Percentiles rank a stretch among this genome's conserved stretches.
phyloP scores from a whole-genome alignment of 2,329 filamentous ascomycete genomes.

The Alternaria alternata region DNA sequence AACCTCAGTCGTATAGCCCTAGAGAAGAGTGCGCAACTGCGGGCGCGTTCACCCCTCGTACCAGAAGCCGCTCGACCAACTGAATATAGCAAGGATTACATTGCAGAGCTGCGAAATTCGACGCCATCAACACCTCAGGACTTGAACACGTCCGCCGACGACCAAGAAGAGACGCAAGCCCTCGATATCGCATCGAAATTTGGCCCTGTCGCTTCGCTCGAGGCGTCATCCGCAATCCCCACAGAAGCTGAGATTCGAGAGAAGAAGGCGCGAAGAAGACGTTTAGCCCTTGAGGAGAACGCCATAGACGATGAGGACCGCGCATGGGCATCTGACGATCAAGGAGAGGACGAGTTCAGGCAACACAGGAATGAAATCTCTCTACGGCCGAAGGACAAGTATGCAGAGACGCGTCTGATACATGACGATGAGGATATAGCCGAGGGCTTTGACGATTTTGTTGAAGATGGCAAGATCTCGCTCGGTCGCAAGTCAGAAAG shows the following conservation, averaged over 20 bases:
- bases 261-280: constrained; percentile 87
- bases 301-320: constrained; percentile 59
- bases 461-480: constrained; percentile 82
- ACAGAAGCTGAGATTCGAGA: constrained; percentile 86
- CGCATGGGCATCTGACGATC: constrained; percentile 52
- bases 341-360: constrained; percentile 51
- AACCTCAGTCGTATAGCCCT: constrained; percentile 69
- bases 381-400: constrained; percentile 66
- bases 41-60: constrained; percentile 58
- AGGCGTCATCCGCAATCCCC: constrained; percentile 66
- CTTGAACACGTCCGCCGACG: constrained; percentile 50
- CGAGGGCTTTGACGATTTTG: constrained; percentile 92
- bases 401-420: constrained; percentile 74
- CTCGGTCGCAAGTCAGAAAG: constrained; percentile 81
- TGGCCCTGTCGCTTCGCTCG: constrained; percentile 58
- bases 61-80: constrained; percentile 59
- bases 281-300: constrained; percentile 77
- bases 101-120: constrained; percentile 84
- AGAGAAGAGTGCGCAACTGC: constrained; percentile 72
- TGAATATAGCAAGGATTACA: constrained; percentile 85
- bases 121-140: constrained; percentile 84
- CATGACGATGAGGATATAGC: constrained; percentile 90
- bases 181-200: constrained; percentile 63
- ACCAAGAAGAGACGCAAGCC: constrained; percentile 56
- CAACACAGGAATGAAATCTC: constrained; percentile 55